phyloP scores from a whole-genome alignment of 495 filamentous ascomycete genomes.

The Penicillium goetzii region DNA sequence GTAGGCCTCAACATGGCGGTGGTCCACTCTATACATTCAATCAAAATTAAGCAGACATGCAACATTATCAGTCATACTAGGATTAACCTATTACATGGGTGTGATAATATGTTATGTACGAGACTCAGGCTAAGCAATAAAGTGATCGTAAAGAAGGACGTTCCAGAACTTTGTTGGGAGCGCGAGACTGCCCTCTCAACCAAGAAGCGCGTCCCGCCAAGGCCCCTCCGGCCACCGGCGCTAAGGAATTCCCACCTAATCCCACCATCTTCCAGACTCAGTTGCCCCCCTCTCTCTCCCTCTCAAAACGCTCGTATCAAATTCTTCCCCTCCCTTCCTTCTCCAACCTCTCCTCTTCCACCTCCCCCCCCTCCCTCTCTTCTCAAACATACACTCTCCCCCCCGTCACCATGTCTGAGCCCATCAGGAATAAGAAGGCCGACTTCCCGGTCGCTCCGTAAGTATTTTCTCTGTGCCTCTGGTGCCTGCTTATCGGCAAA shows the following conservation, averaged over 20 bases:
- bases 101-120: no score
- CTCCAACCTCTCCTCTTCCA: conserved; percentile 30
- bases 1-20: background rate
- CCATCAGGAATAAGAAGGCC: conserved; percentile 86
- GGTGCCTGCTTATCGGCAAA: conserved; percentile 23
- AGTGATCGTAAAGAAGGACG: background rate
- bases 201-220: conserved; percentile 49
- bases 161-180: conserved; percentile 45
- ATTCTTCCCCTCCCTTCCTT: conserved; percentile 42
- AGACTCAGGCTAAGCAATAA: background rate
- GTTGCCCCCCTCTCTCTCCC: conserved; percentile 41
- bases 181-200: conserved; percentile 44
- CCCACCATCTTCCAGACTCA: conserved; percentile 52
- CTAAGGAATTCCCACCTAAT: conserved; percentile 41
- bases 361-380: conserved; percentile 10
- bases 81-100: background rate
- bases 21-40: background rate
- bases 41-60: background rate
- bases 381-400: conserved; percentile 21
- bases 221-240: conserved; percentile 52
- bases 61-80: background rate
- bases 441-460: conserved; percentile 84
- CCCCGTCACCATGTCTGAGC: conserved; percentile 74
- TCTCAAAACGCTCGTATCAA: conserved; percentile 40
- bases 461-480: conserved; percentile 41